A percentile compares a stretch with the other conserved stretches of the same genome.
phyloP scores from a whole-genome alignment of 768 basidiomycete species.

The Trametes maxima region DNA sequence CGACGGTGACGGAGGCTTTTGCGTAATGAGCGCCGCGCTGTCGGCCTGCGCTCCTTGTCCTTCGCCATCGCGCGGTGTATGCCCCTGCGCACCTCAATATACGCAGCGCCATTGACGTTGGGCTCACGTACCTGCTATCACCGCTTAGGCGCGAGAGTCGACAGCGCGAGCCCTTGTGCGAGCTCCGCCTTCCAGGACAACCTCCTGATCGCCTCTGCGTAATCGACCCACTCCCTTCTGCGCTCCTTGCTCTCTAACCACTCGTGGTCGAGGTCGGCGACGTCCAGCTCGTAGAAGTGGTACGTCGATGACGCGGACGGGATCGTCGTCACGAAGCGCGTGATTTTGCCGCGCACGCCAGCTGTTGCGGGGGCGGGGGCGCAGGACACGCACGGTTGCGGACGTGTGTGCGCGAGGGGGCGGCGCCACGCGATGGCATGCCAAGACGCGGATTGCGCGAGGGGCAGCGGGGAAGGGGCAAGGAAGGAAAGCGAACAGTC shows the following conservation, averaged over 20 bases:
- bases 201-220: conserved; percentile 73
- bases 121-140: conserved; percentile 31
- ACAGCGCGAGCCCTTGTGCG: conserved; percentile 71
- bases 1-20: not conserved
- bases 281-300: conserved; percentile 91
- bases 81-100: not conserved
- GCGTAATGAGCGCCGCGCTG: not conserved
- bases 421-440: not conserved
- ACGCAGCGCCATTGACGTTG: not conserved
- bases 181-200: conserved; percentile 87
- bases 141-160: conserved; percentile 65
- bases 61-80: not conserved
- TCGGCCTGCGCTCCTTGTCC: not conserved
- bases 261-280: conserved; percentile 69
- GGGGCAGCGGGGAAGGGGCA: conserved; percentile 34
- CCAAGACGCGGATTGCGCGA: no score
- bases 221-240: conserved; percentile 86
- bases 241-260: conserved; percentile 85
- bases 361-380: conserved; percentile 51
- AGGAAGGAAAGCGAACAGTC: conserved; percentile 29
- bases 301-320: conserved; percentile 78
- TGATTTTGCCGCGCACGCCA: conserved; percentile 85
- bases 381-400: conserved; percentile 32
- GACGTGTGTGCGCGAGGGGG: conserved; percentile 15
- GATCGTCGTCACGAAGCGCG: conserved; percentile 83